phyloP scores from a whole-genome alignment of 306 rosid species.

The Corylus americana region DNA sequence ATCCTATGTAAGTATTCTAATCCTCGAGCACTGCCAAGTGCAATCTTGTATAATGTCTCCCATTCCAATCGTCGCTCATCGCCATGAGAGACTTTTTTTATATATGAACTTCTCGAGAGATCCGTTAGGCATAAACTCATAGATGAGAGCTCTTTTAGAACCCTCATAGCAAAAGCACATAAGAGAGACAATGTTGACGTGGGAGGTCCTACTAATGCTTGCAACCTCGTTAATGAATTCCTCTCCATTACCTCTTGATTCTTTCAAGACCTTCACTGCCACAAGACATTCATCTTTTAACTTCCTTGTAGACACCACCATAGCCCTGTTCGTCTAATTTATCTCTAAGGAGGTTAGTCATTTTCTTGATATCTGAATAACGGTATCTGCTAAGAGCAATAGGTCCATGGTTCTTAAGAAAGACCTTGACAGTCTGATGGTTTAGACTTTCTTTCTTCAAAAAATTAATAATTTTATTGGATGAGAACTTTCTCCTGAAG shows the following conservation, averaged over 20 bases:
- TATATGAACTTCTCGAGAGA: conserved; percentile 13
- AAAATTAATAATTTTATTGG: too few relatives aligned
- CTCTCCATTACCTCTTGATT: conserved; percentile 30
- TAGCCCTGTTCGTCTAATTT: conserved; percentile 46
- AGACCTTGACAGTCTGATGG: not conserved
- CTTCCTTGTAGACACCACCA: conserved; percentile 33
- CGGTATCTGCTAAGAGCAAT: conserved; percentile 13
- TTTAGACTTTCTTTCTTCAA: not conserved
- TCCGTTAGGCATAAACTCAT: conserved; percentile 27
- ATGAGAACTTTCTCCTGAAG: not conserved
- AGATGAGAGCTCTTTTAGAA: conserved; percentile 24
- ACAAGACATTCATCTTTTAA: conserved; percentile 17
- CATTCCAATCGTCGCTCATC: not conserved
- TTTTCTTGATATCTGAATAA: conserved; percentile 11
- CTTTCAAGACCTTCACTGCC: conserved; percentile 42
- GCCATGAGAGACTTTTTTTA: not conserved
- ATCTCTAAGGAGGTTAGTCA: conserved; percentile 14
- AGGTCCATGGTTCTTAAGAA: not conserved
- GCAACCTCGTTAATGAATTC: conserved; percentile 44
- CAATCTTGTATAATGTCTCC: conserved; percentile 7
- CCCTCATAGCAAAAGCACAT: conserved; percentile 34
- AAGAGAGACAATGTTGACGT: conserved; percentile 28
- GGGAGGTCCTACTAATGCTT: conserved; percentile 25
- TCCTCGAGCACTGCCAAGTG: conserved; percentile 22
- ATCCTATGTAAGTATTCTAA: conserved; percentile 21